Evolutionary conservation across 2,329 filamentous ascomycete genomes (phyloP).

Genomic region (Aspergillus fijiensis): DNA sequence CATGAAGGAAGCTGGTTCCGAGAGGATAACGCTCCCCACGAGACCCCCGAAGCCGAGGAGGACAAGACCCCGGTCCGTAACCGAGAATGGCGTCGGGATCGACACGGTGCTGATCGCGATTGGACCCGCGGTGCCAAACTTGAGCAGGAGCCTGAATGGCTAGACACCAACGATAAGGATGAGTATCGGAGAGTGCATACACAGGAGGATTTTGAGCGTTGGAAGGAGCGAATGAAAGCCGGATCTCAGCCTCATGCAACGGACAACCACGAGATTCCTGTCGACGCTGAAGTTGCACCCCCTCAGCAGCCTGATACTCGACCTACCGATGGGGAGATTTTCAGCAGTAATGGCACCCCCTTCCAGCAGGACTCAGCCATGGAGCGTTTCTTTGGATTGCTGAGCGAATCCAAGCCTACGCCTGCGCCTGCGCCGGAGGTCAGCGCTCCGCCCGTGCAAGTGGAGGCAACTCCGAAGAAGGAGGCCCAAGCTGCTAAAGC

Average conservation of each 20-base stretch:
- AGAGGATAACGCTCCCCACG: conserved; percentile 48
- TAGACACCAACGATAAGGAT: conserved; percentile 68
- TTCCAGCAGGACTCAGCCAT: conserved; percentile 66
- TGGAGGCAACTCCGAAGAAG: conserved; percentile 44
- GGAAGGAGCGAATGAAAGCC: conserved; percentile 88
- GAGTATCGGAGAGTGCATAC: conserved; percentile 72
- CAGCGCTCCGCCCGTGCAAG: conserved; percentile 33
- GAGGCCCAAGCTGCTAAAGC: conserved; percentile 28
- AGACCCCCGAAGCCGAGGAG: conserved; percentile 42
- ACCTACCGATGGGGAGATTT: conserved; percentile 51
- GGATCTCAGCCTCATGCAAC: conserved; percentile 47
- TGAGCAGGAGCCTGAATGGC: conserved; percentile 88
- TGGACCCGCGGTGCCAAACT: conserved; percentile 55
- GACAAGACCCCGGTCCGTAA: conserved; percentile 51
- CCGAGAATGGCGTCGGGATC: conserved; percentile 63
- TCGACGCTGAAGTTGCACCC: conserved; percentile 21
- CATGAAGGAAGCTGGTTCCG: conserved; percentile 75
- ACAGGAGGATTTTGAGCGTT: conserved; percentile 88
- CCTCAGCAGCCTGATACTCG: conserved; percentile 40
- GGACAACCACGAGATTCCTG: conserved; percentile 46
- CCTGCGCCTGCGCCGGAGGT: conserved; percentile 31
- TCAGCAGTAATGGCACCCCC: conserved; percentile 57
- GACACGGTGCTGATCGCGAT: conserved; percentile 52
- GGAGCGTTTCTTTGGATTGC: conserved; percentile 74
- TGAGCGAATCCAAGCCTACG: conserved; percentile 49